Conservation (phyloP, 2,329 filamentous ascomycete species). For the Phaeophleospora eucalypticola region DNA sequence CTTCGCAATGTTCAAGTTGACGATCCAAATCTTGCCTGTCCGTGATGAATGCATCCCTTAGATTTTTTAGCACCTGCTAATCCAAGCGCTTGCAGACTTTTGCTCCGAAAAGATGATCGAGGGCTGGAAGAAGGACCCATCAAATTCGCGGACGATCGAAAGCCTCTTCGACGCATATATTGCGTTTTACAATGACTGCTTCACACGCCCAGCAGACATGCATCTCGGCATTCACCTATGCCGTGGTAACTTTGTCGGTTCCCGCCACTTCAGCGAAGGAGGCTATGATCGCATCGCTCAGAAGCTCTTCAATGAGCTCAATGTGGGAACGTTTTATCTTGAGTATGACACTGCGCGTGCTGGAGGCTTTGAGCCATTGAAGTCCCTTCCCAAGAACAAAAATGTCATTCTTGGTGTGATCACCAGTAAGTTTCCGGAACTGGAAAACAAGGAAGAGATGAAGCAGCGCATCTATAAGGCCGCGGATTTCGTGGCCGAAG, state of each 20-base stretch:
- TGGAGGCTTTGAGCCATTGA: conserved; percentile 46
- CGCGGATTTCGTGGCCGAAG: conserved; percentile 65
- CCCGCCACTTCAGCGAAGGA: conserved; percentile 45
- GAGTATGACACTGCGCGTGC: conserved; percentile 46
- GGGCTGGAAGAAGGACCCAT: conserved; percentile 64
- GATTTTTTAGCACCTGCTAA: background rate
- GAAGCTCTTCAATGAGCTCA: conserved; percentile 32
- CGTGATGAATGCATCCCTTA: conserved; percentile 1
- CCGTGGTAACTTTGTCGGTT: conserved; percentile 48
- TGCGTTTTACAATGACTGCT: conserved; percentile 68
- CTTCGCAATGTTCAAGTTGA: conserved; percentile 47
- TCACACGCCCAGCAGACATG: conserved; percentile 60
- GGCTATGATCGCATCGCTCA: conserved; percentile 44
- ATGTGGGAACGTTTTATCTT: conserved; percentile 34
- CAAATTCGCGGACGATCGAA: conserved; percentile 64
- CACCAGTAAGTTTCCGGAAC: conserved; percentile 44
- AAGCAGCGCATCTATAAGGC: conserved; percentile 42
- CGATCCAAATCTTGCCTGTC: conserved; percentile 44
- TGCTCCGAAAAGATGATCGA: conserved; percentile 68
- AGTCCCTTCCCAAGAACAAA: conserved; percentile 43
- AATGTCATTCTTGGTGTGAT: conserved; percentile 46
- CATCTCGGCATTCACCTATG: conserved; percentile 77
- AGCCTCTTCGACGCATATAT: conserved; percentile 73
- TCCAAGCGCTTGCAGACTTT: conserved; percentile 46
- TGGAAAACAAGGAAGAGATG: conserved; percentile 47